Evolutionary conservation across 331 rosid species (phyloP).

Genomic region (Cydonia oblonga): DNA sequence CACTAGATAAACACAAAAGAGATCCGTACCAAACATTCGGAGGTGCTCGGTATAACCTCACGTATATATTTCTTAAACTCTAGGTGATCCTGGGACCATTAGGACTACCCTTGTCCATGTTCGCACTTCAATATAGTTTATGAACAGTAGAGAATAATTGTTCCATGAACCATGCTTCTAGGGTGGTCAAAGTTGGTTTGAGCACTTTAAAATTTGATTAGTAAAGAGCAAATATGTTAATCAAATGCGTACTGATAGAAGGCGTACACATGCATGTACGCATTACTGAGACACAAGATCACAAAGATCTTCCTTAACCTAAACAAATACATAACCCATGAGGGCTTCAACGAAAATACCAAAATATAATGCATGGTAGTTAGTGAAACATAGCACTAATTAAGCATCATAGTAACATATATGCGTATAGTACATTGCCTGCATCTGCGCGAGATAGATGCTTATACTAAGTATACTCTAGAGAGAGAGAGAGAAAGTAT

Average conservation of each 20-base stretch:
- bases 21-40: too few species aligned
- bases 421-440: too few species aligned
- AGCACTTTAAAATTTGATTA: neutral
- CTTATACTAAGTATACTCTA: too few species aligned
- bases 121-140: neutral
- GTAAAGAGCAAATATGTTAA: neutral
- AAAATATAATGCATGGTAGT: neutral
- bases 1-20: too few species aligned
- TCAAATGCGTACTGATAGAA: too few species aligned
- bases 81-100: too few species aligned
- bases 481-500: too few species aligned
- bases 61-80: too few species aligned
- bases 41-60: too few species aligned
- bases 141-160: neutral
- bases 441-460: too few species aligned
- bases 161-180: neutral
- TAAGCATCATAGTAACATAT: neutral
- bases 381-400: neutral
- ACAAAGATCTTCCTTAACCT: neutral
- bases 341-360: neutral
- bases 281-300: neutral
- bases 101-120: too few species aligned
- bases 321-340: constrained; percentile 2
- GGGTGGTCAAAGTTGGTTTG: neutral
- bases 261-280: neutral